These are phyloP conservation scores for Pisolithus orientalis DNA, from an alignment of 768 basidiomycete species.

Conservation along the genomic window DNA sequence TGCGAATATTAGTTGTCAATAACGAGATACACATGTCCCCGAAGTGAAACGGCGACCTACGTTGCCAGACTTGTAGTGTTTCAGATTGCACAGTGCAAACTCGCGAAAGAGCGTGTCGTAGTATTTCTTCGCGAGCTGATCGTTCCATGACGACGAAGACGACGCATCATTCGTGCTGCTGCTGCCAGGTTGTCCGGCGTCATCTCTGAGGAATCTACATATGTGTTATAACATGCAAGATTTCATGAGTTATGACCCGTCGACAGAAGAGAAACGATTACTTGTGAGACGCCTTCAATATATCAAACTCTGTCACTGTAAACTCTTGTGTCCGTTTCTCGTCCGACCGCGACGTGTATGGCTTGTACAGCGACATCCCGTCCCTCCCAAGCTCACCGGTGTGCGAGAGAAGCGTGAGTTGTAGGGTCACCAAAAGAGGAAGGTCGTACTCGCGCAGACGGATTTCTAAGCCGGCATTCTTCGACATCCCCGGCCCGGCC, in stretches of 20 bases:
- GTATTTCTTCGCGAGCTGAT: slow-evolving; percentile 82
- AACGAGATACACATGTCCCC: background rate
- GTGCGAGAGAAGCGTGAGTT: background rate
- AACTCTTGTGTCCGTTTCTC: background rate
- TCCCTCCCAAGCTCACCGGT: background rate
- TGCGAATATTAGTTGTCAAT: background rate
- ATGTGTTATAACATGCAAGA: background rate
- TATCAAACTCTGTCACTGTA: slow-evolving; percentile 57
- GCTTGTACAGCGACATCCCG: slow-evolving; percentile 10
- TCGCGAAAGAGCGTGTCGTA: slow-evolving; percentile 86
- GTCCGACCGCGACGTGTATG: slow-evolving; percentile 8
- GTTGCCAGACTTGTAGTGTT: slow-evolving; percentile 91
- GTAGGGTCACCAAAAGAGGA: background rate
- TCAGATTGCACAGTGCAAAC: slow-evolving; percentile 87
- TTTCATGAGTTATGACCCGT: background rate
- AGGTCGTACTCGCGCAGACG: background rate
- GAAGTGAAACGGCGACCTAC: slow-evolving; percentile 36
- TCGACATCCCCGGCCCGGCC: too few relatives aligned
- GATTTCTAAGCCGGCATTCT: too few relatives aligned
- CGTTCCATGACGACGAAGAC: slow-evolving; percentile 60
- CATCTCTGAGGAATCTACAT: slow-evolving; percentile 69
- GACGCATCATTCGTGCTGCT: background rate
- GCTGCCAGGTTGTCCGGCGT: slow-evolving; percentile 16
- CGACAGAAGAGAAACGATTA: slow-evolving; percentile 16
- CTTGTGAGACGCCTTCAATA: slow-evolving; percentile 70